Conservation (phyloP, 2,329 filamentous ascomycete genomes). For the Diaporthe citriasiana region DNA sequence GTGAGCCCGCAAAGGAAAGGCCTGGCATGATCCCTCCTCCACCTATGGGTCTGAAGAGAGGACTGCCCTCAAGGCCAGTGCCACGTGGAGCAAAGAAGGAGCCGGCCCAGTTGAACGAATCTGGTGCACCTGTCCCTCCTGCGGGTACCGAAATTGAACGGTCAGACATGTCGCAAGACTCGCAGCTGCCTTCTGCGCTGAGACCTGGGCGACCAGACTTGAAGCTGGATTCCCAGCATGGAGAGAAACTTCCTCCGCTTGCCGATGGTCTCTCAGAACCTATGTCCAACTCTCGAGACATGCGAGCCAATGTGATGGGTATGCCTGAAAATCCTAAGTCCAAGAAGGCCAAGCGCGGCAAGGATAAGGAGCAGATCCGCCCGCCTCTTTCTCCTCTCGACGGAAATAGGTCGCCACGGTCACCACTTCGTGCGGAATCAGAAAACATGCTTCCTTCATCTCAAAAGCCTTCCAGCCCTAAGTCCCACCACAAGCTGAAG, state of each 20-base stretch:
- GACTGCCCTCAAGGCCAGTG: not conserved
- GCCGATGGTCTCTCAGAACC: not conserved
- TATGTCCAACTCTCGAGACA: not conserved
- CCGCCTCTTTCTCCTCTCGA: slow-evolving; percentile 26
- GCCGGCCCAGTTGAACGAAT: not conserved
- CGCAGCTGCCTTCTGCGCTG: not conserved
- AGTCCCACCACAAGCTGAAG: slow-evolving; percentile 11
- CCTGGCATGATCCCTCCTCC: not conserved
- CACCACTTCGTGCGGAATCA: not conserved
- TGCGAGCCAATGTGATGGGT: not conserved
- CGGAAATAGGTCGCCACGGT: not conserved
- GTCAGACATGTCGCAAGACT: not conserved
- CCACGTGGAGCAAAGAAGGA: not conserved
- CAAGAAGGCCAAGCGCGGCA: slow-evolving; percentile 11
- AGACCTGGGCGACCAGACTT: slow-evolving; percentile 14
- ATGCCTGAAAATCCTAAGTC: not conserved
- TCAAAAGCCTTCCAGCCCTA: slow-evolving; percentile 12
- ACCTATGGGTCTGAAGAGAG: not conserved
- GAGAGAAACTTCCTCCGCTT: not conserved
- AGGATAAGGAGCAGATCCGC: not conserved
- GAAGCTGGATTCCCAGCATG: slow-evolving; percentile 1
- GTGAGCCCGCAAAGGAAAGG: not conserved
- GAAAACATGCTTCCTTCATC: not conserved
- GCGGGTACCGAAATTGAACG: not conserved
- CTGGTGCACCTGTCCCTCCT: not conserved